Base-by-base conservation (phyloP, 1,284 basidiomycete species). In the Leccinum fuscescens region DNA sequence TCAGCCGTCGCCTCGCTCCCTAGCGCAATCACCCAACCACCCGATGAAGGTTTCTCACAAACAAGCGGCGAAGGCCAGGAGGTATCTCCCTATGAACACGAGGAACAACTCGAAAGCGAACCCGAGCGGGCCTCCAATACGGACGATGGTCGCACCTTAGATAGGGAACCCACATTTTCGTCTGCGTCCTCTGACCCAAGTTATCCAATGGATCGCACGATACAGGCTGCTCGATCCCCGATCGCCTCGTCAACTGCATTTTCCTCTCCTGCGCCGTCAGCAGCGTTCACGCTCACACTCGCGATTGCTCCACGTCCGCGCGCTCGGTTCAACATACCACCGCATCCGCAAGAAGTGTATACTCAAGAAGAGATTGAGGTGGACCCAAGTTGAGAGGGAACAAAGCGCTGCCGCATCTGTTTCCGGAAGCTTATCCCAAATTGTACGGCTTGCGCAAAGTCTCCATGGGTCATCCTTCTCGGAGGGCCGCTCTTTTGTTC, bases 151-250 rank as follows among this genome's bases (percentile, higher is more conserved):
- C 61, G n/a, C n/a, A 39, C 63, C 54, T 51, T 73, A n/a, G 74
- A 75, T 29, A 74, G 75, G 42, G 86, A 88, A 54, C 85, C 85
- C 4, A 90, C 87, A 0, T 90, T 89, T 67, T 88, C 87, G 0
- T 89, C 89, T 6, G 86, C 82, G 33, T 74, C 72, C 3, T 72
- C 71, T 29, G 71, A 72, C 12, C 72, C 72, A 9, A 72, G 67
- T 39, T 64, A 69, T 62, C 65, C 65, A 17, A 53, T 58, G 56
- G 73, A 71, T 44, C 67, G 55, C 11, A 72, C 71, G 2, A 57
- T 72, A 29, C 67, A 71, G 57, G 53, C 59, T 5, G 22, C 15
- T 53, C 69, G 56, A 56, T 74, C 74, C 29, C 65, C 63, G 12
- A 22, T 66, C 14, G 69, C 58, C 0, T 66, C 65, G 29, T 67